A percentile compares a stretch with the other conserved stretches of the same genome.
These are phyloP conservation scores for Metschnikowia gelsemii DNA, from an alignment of 805 yeast species.

Conservation along the genomic window DNA sequence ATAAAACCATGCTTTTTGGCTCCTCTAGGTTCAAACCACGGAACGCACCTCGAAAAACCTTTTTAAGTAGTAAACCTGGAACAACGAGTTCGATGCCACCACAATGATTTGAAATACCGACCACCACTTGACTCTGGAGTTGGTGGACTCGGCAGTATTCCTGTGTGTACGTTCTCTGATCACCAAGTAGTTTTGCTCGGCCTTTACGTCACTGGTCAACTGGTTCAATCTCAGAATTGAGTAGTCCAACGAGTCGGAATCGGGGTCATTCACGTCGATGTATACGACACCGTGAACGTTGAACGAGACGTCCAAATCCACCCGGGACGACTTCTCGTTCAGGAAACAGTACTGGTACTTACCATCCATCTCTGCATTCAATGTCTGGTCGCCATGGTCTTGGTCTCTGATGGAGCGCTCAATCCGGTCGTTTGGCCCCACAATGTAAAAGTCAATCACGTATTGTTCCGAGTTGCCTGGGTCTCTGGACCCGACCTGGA, in stretches of 20 bases:
- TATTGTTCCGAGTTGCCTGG: constrained; percentile 66
- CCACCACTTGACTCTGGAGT: constrained; percentile 98
- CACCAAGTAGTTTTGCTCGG: constrained; percentile 89
- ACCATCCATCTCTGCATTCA: constrained; percentile 67
- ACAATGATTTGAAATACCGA: constrained; percentile 85
- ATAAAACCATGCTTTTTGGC: no score
- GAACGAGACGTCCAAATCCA: constrained; percentile 89
- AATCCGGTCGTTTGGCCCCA: constrained; percentile 46
- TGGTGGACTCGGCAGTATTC: constrained; percentile 97
- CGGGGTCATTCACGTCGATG: constrained; percentile 74
- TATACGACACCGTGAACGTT: constrained; percentile 92
- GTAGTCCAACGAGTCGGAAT: constrained; percentile 75
- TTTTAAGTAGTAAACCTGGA: constrained; percentile 91
- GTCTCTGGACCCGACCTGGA: constrained; percentile 92
- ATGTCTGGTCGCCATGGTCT: constrained; percentile 77
- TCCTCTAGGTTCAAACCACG: constrained; percentile 68
- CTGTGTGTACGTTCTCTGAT: constrained; percentile 97
- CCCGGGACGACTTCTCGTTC: constrained; percentile 70
- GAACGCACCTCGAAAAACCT: constrained; percentile 95
- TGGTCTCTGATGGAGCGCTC: constrained; percentile 51
- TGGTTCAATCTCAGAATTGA: constrained; percentile 76
- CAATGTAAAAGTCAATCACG: constrained; percentile 58
- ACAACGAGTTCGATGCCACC: constrained; percentile 80
- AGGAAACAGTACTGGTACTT: constrained; percentile 87
- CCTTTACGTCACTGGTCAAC: constrained; percentile 80